These are phyloP conservation scores for Debaryomyces nepalensis DNA, from an alignment of 1,139 yeast genomes.

Conservation along the genomic window DNA sequence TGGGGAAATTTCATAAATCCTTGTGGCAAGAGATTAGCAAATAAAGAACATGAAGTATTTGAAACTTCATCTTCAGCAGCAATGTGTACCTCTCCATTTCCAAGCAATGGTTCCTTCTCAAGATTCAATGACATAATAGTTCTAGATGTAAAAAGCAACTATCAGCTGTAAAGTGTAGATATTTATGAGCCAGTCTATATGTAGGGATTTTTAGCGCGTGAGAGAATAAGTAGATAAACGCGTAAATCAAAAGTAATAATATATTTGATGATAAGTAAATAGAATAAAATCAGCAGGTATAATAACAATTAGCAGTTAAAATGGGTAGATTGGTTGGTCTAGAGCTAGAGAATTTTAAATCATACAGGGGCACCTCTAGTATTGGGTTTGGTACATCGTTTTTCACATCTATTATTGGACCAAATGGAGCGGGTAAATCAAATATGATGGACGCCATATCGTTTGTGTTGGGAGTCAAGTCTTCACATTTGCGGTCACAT, in stretches of 20 bases:
- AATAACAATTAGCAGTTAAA: not conserved
- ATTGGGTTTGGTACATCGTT: slow-evolving; percentile 83
- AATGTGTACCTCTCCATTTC: slow-evolving; percentile 14
- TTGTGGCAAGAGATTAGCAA: slow-evolving; percentile 26
- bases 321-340: slow-evolving; percentile 83
- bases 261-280: slow-evolving; percentile 3
- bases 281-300: not conserved
- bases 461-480: slow-evolving; percentile 86
- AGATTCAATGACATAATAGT: not conserved
- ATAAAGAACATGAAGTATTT: slow-evolving; percentile 28
- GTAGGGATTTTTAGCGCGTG: slow-evolving; percentile 6
- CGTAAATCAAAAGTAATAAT: not conserved
- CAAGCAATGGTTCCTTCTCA: slow-evolving; percentile 33
- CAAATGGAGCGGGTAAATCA: slow-evolving; percentile 97
- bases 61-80: slow-evolving; percentile 25
- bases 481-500: slow-evolving; percentile 76
- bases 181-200: not conserved
- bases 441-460: slow-evolving; percentile 99
- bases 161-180: not conserved
- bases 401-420: slow-evolving; percentile 93
- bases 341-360: slow-evolving; percentile 85
- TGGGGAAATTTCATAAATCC: slow-evolving; percentile 34
- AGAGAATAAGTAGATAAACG: not conserved
- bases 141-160: too few relatives aligned
- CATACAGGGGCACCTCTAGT: slow-evolving; percentile 75